phyloP scores from a whole-genome alignment of 2,329 filamentous ascomycete species.

The Penicillium decumbens region DNA sequence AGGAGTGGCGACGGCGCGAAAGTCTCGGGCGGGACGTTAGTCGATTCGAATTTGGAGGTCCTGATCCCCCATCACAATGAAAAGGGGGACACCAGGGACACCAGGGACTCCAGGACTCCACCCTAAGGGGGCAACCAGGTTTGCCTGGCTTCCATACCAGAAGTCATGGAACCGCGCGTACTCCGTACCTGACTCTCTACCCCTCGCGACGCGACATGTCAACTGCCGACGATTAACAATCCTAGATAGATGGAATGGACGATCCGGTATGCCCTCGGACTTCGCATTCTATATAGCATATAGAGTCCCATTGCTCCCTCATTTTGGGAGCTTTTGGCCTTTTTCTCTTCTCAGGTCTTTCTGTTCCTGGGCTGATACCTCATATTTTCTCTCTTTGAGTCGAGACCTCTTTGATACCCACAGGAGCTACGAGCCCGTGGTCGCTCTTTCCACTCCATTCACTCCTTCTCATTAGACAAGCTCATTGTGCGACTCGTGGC shows the following conservation, averaged over 20 bases:
- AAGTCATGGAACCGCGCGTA: not conserved
- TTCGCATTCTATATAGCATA: constrained; percentile 18
- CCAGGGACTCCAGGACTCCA: not conserved
- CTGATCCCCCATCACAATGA: not conserved
- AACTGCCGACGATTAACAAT: constrained; percentile 9
- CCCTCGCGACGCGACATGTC: constrained; percentile 2
- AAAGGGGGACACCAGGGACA: not conserved
- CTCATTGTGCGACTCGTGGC: not conserved
- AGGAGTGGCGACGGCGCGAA: not conserved
- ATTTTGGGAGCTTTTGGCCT: constrained; percentile 1
- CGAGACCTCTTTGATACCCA: not conserved
- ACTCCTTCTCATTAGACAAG: constrained; percentile 7
- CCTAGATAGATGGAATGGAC: constrained; percentile 18
- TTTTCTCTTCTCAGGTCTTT: not conserved
- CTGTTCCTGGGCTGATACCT: not conserved
- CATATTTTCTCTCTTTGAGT: not conserved
- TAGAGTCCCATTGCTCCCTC: constrained; percentile 8
- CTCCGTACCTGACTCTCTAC: constrained; percentile 6
- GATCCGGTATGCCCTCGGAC: constrained; percentile 14
- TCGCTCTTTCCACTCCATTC: constrained; percentile 9
- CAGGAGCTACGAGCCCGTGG: constrained; percentile 1
- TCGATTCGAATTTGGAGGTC: not conserved
- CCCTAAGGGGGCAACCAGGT: constrained; percentile 1
- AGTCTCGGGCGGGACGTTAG: not conserved
- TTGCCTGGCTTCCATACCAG: constrained; percentile 6